A percentile compares a stretch with the other conserved stretches of the same genome.
Conservation (phyloP, 106 monocot species). For the Cymbidium sinense region DNA sequence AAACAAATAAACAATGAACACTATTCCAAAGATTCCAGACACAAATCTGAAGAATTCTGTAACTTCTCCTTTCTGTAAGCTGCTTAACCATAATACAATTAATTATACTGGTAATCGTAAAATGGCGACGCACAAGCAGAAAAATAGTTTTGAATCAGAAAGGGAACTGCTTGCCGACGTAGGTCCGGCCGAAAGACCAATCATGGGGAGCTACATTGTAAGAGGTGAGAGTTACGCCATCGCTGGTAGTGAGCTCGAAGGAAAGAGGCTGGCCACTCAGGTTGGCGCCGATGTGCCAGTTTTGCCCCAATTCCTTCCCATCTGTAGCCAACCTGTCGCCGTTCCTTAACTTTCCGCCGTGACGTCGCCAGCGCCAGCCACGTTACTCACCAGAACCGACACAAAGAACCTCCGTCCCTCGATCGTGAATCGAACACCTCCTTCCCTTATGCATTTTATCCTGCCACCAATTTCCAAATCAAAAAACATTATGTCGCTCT, state of each 20-base stretch:
- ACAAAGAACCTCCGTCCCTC: conserved; percentile 64
- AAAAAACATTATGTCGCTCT: neutral
- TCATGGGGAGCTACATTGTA: conserved; percentile 74
- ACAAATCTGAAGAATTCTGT: neutral
- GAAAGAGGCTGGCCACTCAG: conserved; percentile 73
- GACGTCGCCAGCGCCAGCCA: conserved; percentile 79
- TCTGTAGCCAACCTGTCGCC: conserved; percentile 73
- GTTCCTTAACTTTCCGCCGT: conserved; percentile 79
- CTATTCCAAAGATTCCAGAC: neutral
- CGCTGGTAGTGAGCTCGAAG: conserved; percentile 81
- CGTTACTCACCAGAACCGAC: conserved; percentile 81
- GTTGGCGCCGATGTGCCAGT: conserved; percentile 86
- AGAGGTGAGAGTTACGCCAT: conserved; percentile 51
- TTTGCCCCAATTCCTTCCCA: conserved; percentile 96
- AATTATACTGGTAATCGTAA: neutral
- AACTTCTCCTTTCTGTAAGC: neutral
- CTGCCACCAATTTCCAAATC: conserved; percentile 21
- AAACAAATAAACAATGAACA: neutral
- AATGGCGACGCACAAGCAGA: neutral
- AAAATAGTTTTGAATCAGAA: conserved; percentile 18
- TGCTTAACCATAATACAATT: neutral
- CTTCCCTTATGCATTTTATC: conserved; percentile 75
- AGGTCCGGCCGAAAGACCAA: conserved; percentile 73
- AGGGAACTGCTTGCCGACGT: conserved; percentile 76
- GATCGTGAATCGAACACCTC: conserved; percentile 65